Base-by-base conservation (phyloP, 2,329 filamentous ascomycete species). In the Seiridium unicorne region DNA sequence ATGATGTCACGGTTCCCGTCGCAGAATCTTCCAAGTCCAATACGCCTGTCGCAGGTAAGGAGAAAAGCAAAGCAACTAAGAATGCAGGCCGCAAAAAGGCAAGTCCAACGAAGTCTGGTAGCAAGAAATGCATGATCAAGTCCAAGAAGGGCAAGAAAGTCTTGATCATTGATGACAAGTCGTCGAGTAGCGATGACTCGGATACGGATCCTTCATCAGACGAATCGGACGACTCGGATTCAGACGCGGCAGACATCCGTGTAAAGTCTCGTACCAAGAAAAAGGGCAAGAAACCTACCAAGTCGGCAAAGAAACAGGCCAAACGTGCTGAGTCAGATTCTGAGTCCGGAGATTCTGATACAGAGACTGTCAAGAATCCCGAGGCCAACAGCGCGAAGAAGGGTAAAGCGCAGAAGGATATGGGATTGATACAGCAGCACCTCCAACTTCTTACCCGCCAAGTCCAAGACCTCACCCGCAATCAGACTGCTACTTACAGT, bases 371-470 rank as follows among this genome's bases (percentile, higher is more conserved):
- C 6, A 47, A 51, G 31, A 59, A 57, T n/a, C 5, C 51, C 9
- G 51, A 42, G 8, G 34, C 11, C 13, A 31, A 9, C 40, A 38
- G 18, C 49, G 11, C 31, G 34, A 53, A 55, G 32, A 55, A 48
- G n/a, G 18, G 10, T 31, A 53, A 53, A 34, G 13, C 32, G 32
- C 31, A 53, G 49, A 47, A 34, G 64, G 58, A 11, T 38, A 55
- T 48, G 55, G 59, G 44, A 32, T 13, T 36, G 4, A 10, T 49
- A n/a, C 65, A 68, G 55, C 61, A 60, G 40, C 62, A 63, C 58
- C 58, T 69, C 55, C 57, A 65, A 10, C 64, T 66, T 4, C 62
- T 76, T 26, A 62, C 68, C 54, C 59, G 62, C 6, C 73, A 76
- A 47, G 18, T 68, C n/a, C 61, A 64, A 34, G 59, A 65, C n/a